Evolutionary conservation across 164 flowering plant species (phyloP), one percentile per base, ranked within the genome.

Genomic region (Brasenia schreberi): DNA sequence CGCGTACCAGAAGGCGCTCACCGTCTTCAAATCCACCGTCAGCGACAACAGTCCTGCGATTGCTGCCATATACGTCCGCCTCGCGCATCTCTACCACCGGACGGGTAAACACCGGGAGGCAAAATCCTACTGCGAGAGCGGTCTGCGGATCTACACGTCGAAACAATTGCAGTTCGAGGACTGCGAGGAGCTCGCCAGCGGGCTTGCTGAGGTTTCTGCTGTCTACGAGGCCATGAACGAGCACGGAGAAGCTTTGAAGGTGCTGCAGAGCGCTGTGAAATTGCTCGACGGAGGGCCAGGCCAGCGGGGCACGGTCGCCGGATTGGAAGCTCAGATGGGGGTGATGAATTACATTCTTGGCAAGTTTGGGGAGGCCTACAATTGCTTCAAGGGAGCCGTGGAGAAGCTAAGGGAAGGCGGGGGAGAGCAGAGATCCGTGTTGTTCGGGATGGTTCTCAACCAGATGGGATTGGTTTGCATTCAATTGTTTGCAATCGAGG

Each of bases 381-480:
- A 71, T 66, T 81, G 86, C 59, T 94, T 94, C 64, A 93, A 85
- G 80, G 85, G 82, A 76, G 92, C 96, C 33, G 82, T 94, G 42
- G 74, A 75, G 17, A 94, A 89, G 74, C 93, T 94, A 53, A 87
- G 97, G 63, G 89, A 87, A 14, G 81, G 86, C 67, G 97, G 97
- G 39, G 97, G 97, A 27, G 99, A 91, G 81, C 88, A 85, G 80
- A 91, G 88, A 70, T 94, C 99, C 2, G 88, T 96, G 6, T 94
- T 94, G 78, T 94, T 91, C 73, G 99, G 97, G 18, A 85, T 94
- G 64, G 79, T 92, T 61, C 76, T 94, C 85, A 94, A 94, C 76
- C 97, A 94, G 76, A 94, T 91, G 99, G 99, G 96, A 16, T 77
- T 94, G 85, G 85, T 97, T 65, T 84, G 87, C 67, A 90, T 91